Evolutionary conservation across 225 moss, liverwort and hornwort species (phyloP), one percentile per base, ranked within the genome.

Genomic region (Pseudisothecium myosuroides): DNA sequence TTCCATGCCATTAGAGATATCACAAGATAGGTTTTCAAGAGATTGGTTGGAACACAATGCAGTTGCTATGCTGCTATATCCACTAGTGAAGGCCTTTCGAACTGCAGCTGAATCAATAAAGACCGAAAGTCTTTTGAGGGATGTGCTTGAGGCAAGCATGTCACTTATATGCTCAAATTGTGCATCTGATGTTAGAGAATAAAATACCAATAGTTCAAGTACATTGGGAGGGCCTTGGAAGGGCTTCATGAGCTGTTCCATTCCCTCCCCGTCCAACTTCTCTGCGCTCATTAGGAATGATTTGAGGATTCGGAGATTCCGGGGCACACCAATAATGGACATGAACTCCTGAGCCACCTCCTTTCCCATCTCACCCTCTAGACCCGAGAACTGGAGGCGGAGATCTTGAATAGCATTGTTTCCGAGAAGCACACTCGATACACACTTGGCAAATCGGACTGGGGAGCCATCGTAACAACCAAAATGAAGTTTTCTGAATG

Each of bases 391-490:
- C 2, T 5, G 0, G 1, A 77, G 54, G 9, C 0, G 0, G 9
- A 77, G 36, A 14, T 36, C 1, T 77, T 87, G 15, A 32, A 78
- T 23, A 15, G 1, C 31, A 19, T 31, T 12, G 5, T 7, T 32
- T 75, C 5, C 13, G 0, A 49, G 49, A 20, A 86, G 14, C 39
- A 77, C 14, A 19, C n/a, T 63, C 6, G 63, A 77, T 0, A 86
- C 6, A 39, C 77, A 77, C 77, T 39, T 64, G 28, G 76, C 64
- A 50, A 14, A 27, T 37, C 4, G 9, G 6, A 86, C 6, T 9
- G 10, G 1, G 0, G 49, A 47, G 11, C 13, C 80, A 0, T 0
- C 0, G 0, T 0, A 0, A 14, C 1, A 58, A 0, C 0, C 0
- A 31, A 81, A 0, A 0, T 0, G 0, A 2, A 83, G 21, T 11